Base-by-base conservation (phyloP, 176 grass and related monocot genomes). In the Raddia guianensis region DNA sequence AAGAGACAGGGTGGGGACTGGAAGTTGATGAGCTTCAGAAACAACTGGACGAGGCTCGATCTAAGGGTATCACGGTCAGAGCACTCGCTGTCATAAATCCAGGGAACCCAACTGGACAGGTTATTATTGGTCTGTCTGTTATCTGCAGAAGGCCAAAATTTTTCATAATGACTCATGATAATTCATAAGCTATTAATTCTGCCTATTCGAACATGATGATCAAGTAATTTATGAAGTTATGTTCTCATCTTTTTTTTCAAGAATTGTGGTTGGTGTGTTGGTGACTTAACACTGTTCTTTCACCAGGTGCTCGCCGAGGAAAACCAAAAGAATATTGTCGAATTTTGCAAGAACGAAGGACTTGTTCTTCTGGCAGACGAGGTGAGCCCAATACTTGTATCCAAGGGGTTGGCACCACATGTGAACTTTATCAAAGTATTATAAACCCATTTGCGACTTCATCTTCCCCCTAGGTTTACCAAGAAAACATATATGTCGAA, bases 401-500 rank as follows among this genome's bases (percentile, higher is more conserved):
- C 40, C 43, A 20, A 75, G 7, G 8, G 49, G 63, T 82, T 63
- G 54, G 63, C 13, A 57, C 8, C 16, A 74, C 37, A 64, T 43
- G 15, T 67, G 27, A 62, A 43, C 21, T 81, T 78, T 71, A 40
- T 58, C 27, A 27, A 47, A 20, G 43, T 69, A 14, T 82, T 80
- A 21, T 80, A 77, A 82, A 19, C 14, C 54, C 12, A 7, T n/a
- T 86, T 52, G 59, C 66, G 48, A 47, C 77, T 83, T 66, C 46
- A 32, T 80, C 37, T 49, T 55, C 50, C 58, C 52, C 44, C n/a
- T 64, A 94, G 94, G 89, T 97, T 33, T 97, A 97, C 64, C 94
- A 97, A 92, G 94, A 97, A 86, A 97, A 97, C 78, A 90, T 97
- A 68, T 94, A 97, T 81, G 94, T 85, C 71, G 89, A 97, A 70